These are phyloP conservation scores for Ambrosia trifida DNA, from an alignment of 129 eudicot species.

Conservation along the genomic window DNA sequence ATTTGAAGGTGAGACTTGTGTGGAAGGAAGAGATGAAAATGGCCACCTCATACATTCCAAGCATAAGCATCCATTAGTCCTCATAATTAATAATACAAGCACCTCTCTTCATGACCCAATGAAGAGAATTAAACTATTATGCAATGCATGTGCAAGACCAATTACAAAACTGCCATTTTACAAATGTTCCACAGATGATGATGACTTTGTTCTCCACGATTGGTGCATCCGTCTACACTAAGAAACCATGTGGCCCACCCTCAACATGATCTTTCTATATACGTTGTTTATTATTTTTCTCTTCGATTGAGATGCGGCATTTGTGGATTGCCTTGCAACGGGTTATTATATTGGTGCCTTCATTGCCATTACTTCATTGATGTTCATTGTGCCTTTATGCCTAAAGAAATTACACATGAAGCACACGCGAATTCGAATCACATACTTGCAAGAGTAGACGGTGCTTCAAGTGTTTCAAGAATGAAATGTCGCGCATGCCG, in stretches of 20 bases:
- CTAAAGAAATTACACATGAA: conserved; percentile 18
- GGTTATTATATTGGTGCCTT: conserved; percentile 4
- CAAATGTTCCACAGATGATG: background rate
- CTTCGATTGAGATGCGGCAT: too few relatives aligned
- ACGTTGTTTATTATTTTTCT: too few relatives aligned
- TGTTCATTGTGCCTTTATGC: background rate
- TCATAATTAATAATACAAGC: background rate
- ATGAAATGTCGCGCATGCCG: conserved; percentile 17
- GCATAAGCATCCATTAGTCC: conserved; percentile 9
- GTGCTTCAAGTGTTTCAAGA: background rate
- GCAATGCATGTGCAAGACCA: conserved; percentile 9
- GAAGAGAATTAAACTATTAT: conserved; percentile 16
- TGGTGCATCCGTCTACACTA: conserved; percentile 7
- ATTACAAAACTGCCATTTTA: conserved; percentile 11
- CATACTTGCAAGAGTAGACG: background rate
- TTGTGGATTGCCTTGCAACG: background rate
- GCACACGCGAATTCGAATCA: conserved; percentile 9
- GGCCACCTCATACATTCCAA: background rate
- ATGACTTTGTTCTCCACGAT: conserved; percentile 16
- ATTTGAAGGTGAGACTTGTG: background rate
- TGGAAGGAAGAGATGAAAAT: background rate
- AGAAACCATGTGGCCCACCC: background rate
- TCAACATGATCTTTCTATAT: too few relatives aligned
- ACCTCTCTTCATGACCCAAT: conserved; percentile 15
- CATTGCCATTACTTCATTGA: background rate